phyloP scores from a whole-genome alignment of 345 rosid species.

The Boechera stricta region DNA sequence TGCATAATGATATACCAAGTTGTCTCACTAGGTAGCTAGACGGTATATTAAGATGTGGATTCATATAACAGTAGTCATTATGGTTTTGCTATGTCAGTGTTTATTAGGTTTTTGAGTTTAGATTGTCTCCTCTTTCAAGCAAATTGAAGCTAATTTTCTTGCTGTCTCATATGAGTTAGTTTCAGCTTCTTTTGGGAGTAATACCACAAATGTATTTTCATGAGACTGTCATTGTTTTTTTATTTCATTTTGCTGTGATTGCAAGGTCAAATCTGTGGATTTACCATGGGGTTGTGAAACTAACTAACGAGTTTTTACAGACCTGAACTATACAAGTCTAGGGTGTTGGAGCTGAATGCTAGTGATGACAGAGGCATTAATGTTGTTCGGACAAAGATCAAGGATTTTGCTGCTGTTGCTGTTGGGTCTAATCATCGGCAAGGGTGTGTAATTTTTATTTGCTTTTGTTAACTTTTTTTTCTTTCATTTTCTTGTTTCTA shows the following conservation, averaged over 20 bases:
- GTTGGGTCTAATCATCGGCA: slow-evolving; percentile 74
- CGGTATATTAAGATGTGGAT: background rate
- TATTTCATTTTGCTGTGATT: slow-evolving; percentile 7
- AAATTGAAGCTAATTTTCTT: background rate
- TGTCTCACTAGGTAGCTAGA: background rate
- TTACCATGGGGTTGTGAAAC: slow-evolving; percentile 17
- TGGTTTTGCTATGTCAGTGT: background rate
- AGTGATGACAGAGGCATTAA: slow-evolving; percentile 99
- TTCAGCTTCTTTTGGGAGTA: background rate
- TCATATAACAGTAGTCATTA: background rate
- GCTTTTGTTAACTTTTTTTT: background rate
- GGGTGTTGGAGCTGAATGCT: slow-evolving; percentile 96
- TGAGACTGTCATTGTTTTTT: slow-evolving; percentile 1
- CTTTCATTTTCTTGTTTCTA: slow-evolving; percentile 5
- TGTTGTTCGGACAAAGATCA: slow-evolving; percentile 95
- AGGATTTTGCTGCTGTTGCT: slow-evolving; percentile 94
- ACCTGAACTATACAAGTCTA: slow-evolving; percentile 88
- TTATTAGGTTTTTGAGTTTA: background rate
- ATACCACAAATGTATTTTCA: background rate
- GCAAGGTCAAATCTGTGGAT: background rate
- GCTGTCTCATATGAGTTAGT: background rate
- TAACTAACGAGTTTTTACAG: slow-evolving; percentile 49
- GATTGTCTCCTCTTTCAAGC: background rate
- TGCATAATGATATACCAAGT: background rate
- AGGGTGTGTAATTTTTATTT: slow-evolving; percentile 52